Evolutionary conservation across 73 alveolate genomes (phyloP).

Genomic region (Symbiodinium pilosum): DNA sequence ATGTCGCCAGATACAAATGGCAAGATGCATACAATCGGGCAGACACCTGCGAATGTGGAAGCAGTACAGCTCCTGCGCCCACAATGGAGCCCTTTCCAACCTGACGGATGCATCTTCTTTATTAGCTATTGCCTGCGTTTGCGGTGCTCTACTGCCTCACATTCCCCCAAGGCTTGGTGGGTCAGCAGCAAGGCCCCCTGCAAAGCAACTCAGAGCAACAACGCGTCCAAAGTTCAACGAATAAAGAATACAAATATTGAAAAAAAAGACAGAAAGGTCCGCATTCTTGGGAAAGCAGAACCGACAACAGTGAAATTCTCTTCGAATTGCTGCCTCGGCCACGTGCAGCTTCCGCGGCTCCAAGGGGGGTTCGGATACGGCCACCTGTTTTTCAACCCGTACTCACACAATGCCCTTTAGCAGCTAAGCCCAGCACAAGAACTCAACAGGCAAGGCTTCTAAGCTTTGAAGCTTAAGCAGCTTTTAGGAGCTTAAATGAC

Average conservation of each 20-base stretch:
- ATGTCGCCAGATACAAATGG: neutral
- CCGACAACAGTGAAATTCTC: neutral
- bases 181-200: conserved; percentile 90
- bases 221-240: neutral
- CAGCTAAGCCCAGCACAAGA: neutral
- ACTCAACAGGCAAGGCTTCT: neutral
- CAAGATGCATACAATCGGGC: neutral
- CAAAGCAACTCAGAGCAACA: too few species aligned
- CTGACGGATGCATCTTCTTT: conserved; percentile 4
- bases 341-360: conserved; percentile 91
- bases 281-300: too few species aligned
- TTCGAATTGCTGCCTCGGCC: conserved; percentile 9
- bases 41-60: conserved; percentile 49
- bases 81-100: conserved; percentile 71
- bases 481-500: neutral
- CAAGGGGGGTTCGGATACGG: conserved; percentile 75
- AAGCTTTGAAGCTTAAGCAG: neutral
- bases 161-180: conserved; percentile 82
- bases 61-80: conserved; percentile 65
- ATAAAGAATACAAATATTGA: neutral
- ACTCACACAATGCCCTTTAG: neutral
- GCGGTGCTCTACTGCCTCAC: too few species aligned
- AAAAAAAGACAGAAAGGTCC: too few species aligned
- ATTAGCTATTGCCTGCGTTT: too few species aligned
- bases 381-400: conserved; percentile 1